Evolutionary conservation across 805 yeast species (phyloP), one percentile per base, ranked within the genome.

Genomic region (Wickerhamiella lipophila): DNA sequence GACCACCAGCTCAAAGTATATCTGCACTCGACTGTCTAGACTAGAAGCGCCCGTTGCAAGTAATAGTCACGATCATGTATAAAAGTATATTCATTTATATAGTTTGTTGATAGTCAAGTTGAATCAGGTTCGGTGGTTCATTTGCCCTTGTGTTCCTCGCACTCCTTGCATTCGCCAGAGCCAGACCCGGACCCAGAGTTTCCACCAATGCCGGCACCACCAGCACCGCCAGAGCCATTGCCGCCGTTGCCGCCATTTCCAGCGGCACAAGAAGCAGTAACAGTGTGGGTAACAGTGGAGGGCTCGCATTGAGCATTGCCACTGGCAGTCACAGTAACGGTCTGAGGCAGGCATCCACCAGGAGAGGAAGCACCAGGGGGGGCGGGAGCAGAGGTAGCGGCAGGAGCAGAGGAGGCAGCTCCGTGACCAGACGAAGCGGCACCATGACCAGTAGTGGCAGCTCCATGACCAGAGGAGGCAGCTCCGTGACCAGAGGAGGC

Each of bases 181-280:
- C 19, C 35, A 15, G 35, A 30, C 15, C n/a, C 38, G 19, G 38
- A 32, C 21, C 38, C 38, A 32, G 38, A 13, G 38, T 32, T 32
- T 6, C 38, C 38, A n/a, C 38, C 38, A 11, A 19, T 32, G n/a
- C 38, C 38, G 19, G 38, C 12, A 11, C 38, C 38, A n/a, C 38
- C 38, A 15, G 38, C 38, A 32, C 38, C 38, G n/a, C 38, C 38
- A 32, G 38, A 32, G 38, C 38, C 38, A 19, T 4, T n/a, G 38
- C 38, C 38, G 38, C 38, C 38, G 19, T 32, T 32, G 38, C 38
- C 38, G 38, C 38, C 38, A 19, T 16, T 32, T 18, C 21, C 18
- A 32, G 38, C 18, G 6, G 12, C 19, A 11, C 38, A 32, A 15
- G 38, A 15, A 11, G 38, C 38, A 32, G 38, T n/a, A 11, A 15